These are phyloP conservation scores for Yamadazyma dushanensis DNA, from an alignment of 1,139 yeast genomes.

Conservation along the genomic window DNA sequence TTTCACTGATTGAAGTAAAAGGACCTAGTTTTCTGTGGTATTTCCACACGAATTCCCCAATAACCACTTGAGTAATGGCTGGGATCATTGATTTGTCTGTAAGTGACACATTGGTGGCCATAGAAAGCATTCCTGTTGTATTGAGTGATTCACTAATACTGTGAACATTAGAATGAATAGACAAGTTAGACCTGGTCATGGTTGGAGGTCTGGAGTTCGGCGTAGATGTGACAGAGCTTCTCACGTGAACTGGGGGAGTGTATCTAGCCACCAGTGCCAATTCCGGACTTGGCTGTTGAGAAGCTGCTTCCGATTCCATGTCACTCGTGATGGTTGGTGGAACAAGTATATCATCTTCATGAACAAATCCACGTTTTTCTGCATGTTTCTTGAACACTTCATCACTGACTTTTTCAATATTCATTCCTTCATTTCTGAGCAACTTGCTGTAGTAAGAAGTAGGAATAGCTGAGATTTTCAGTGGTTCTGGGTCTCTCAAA, in stretches of 20 bases:
- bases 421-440: constrained; percentile 41
- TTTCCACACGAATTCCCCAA: constrained; percentile 88
- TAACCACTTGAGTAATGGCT: constrained; percentile 86
- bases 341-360: constrained; percentile 22
- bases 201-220: constrained; percentile 15
- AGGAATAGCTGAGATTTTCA: constrained; percentile 63
- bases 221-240: constrained; percentile 7
- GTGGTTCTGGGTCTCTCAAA: constrained; percentile 53
- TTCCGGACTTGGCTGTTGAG: constrained; percentile 15
- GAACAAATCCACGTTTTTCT: constrained; percentile 48
- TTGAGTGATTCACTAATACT: constrained; percentile 29
- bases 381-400: constrained; percentile 48
- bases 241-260: constrained; percentile 17
- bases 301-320: constrained; percentile 9
- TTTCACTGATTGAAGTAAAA: constrained; percentile 70
- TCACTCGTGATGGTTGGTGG: constrained; percentile 16
- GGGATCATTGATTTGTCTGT: constrained; percentile 79
- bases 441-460: constrained; percentile 61
- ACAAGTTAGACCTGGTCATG: constrained; percentile 33
- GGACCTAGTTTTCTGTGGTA: constrained; percentile 81
- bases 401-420: constrained; percentile 46
- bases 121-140: constrained; percentile 45
- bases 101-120: constrained; percentile 70
- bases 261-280: constrained; percentile 18
- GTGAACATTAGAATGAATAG: constrained; percentile 28